Percentiles rank a stretch among this genome's conserved stretches.
These are phyloP conservation scores for Neocatenulostroma microsporum DNA, from an alignment of 2,329 filamentous ascomycete species.

Conservation along the genomic window DNA sequence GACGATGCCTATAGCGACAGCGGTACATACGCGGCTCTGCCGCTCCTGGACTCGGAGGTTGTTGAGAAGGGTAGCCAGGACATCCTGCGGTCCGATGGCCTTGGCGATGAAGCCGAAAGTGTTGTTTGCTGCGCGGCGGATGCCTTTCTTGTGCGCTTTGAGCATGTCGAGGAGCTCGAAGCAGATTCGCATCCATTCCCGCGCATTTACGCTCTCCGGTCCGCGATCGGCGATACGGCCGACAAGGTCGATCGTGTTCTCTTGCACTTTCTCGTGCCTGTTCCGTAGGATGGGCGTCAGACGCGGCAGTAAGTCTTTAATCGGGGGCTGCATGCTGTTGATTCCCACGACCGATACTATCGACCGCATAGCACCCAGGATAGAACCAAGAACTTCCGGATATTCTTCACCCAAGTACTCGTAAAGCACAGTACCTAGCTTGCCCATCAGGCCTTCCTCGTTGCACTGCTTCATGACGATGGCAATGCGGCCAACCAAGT, in stretches of 20 bases:
- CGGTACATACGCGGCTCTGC: slow-evolving; percentile 96
- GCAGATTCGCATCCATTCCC: slow-evolving; percentile 99
- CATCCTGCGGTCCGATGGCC: slow-evolving; percentile 95
- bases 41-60: slow-evolving; percentile 95
- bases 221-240: slow-evolving; percentile 96
- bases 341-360: slow-evolving; percentile 98
- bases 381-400: slow-evolving; percentile 92
- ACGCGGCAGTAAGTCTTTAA: slow-evolving; percentile 88
- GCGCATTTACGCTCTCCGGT: slow-evolving; percentile 89
- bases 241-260: slow-evolving; percentile 97
- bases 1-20: slow-evolving; percentile 96
- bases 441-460: slow-evolving; percentile 91
- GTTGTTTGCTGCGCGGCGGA: slow-evolving; percentile 96
- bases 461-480: slow-evolving; percentile 99
- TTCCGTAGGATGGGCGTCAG: slow-evolving; percentile 97
- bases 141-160: slow-evolving; percentile 99
- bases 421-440: slow-evolving; percentile 88
- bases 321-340: slow-evolving; percentile 95
- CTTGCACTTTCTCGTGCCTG: slow-evolving; percentile 97
- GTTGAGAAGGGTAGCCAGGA: slow-evolving; percentile 89
- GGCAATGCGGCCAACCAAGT: slow-evolving; percentile 91
- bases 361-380: slow-evolving; percentile 85
- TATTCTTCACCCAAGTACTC: slow-evolving; percentile 99
- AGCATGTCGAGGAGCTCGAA: slow-evolving; percentile 99
- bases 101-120: slow-evolving; percentile 99